phyloP scores from a whole-genome alignment of 805 yeast genomes.

The Debaryomyces maramus region DNA sequence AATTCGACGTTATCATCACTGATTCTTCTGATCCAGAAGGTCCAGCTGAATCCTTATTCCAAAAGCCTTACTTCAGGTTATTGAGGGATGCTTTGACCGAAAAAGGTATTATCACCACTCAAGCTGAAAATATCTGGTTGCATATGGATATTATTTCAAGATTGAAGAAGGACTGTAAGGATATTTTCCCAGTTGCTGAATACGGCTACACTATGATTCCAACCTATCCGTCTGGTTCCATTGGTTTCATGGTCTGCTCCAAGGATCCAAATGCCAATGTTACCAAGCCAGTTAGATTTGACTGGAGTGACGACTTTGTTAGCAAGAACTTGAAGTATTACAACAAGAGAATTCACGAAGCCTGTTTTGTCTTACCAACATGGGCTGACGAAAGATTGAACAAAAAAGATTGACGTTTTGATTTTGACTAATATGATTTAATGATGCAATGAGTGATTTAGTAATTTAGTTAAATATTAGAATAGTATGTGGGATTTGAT shows the following conservation, averaged over 20 bases:
- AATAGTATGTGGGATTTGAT: too few relatives aligned
- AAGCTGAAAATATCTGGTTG: conserved; percentile 94
- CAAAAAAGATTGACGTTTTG: conserved; percentile 11
- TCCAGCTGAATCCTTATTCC: conserved; percentile 93
- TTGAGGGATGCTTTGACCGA: conserved; percentile 85
- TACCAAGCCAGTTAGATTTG: conserved; percentile 62
- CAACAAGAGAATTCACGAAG: conserved; percentile 78
- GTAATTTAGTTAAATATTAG: not conserved
- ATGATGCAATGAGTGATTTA: not conserved
- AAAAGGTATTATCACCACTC: conserved; percentile 89
- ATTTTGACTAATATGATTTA: not conserved
- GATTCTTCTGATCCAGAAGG: conserved; percentile 99
- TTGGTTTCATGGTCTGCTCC: conserved; percentile 96
- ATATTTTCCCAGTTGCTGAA: conserved; percentile 88
- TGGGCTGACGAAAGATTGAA: conserved; percentile 66
- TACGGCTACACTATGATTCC: conserved; percentile 93
- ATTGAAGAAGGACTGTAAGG: conserved; percentile 76
- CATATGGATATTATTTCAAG: conserved; percentile 82
- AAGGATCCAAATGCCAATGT: conserved; percentile 70
- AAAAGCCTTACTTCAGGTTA: conserved; percentile 85
- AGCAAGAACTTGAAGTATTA: conserved; percentile 72
- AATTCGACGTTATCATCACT: conserved; percentile 92
- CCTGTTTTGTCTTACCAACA: conserved; percentile 88
- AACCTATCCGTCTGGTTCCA: conserved; percentile 95
- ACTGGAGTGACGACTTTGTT: conserved; percentile 61